Evolutionary conservation across 495 filamentous ascomycete species (phyloP).

Genomic region (Penicillium canescens): DNA sequence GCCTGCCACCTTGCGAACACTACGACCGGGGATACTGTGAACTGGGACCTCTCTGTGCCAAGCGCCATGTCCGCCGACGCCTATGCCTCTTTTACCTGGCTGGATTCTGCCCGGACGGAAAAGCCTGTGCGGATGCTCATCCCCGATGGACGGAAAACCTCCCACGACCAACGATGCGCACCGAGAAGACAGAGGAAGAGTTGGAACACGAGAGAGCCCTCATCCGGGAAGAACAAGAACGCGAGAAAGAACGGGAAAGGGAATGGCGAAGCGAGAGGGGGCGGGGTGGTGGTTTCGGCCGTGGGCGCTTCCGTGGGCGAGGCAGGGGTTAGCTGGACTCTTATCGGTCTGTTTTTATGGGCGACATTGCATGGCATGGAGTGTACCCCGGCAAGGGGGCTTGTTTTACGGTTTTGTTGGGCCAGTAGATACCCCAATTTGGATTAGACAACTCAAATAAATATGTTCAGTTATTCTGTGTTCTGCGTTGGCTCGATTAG

Average conservation of each 20-base stretch:
- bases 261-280: constrained; percentile 52
- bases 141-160: constrained; percentile 73
- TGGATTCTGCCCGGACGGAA: constrained; percentile 91
- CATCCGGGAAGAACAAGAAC: constrained; percentile 54
- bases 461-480: background rate
- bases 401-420: constrained; percentile 2
- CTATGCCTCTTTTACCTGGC: constrained; percentile 87
- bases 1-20: constrained; percentile 84
- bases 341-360: constrained; percentile 4
- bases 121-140: constrained; percentile 77
- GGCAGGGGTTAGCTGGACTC: constrained; percentile 37
- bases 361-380: constrained; percentile 13
- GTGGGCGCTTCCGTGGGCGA: constrained; percentile 48
- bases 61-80: constrained; percentile 75
- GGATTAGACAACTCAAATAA: background rate
- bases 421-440: constrained; percentile 18
- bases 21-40: constrained; percentile 97
- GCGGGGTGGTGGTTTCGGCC: constrained; percentile 49
- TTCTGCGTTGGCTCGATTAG: background rate
- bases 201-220: constrained; percentile 56
- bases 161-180: constrained; percentile 66
- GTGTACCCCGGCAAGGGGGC: constrained; percentile 3
- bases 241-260: constrained; percentile 50
- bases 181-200: constrained; percentile 63
- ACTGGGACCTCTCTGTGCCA: constrained; percentile 79